Evolutionary conservation across 352 stramenopile genomes (phyloP).

Genomic region (Phytophthora meadii): DNA sequence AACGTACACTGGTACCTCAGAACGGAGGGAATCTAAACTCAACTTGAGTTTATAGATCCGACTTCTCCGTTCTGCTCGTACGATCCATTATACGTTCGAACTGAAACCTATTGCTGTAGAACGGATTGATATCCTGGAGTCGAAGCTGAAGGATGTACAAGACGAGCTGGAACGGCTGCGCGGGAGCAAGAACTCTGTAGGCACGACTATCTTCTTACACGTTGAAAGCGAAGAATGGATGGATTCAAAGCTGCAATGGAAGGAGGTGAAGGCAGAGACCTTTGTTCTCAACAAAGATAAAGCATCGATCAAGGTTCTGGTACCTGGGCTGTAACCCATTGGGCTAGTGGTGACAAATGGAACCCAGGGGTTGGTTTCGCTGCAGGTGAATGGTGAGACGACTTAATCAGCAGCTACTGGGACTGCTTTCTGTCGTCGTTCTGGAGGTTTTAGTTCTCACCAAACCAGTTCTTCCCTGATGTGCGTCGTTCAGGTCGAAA

Average conservation of each 20-base stretch:
- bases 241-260: neutral
- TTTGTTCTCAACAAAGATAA: neutral
- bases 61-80: conserved; percentile 4
- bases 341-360: neutral
- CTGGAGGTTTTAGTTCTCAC: too few species aligned
- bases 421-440: neutral
- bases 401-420: neutral
- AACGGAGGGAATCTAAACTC: conserved; percentile 6
- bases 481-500: too few species aligned
- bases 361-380: neutral
- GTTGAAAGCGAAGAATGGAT: neutral
- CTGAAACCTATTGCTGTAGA: neutral
- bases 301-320: neutral
- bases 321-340: neutral
- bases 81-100: neutral
- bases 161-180: conserved; percentile 6
- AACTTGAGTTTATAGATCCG: conserved; percentile 19
- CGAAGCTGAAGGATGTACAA: conserved; percentile 15
- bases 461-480: too few species aligned
- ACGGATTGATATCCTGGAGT: neutral
- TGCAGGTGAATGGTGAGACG: neutral
- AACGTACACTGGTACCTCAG: conserved; percentile 7
- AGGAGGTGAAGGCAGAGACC: neutral
- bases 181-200: neutral
- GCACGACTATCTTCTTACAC: neutral